phyloP scores from a whole-genome alignment of 2,329 filamentous ascomycete species.

The Mariannaea elegans region DNA sequence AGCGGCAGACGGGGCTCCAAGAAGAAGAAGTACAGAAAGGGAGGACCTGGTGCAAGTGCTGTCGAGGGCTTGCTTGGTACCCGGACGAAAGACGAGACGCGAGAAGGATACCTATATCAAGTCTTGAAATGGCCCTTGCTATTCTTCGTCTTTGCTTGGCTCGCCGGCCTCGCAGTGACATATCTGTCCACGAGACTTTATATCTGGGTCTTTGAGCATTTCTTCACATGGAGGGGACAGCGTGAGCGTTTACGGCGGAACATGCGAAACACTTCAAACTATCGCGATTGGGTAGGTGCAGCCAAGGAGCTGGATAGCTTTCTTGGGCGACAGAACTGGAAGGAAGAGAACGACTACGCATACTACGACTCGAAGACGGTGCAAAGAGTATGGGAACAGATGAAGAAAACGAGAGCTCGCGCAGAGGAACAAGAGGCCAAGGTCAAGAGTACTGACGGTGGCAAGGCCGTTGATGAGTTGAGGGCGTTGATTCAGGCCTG shows the following conservation, averaged over 20 bases:
- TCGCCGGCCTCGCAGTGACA: conserved; percentile 72
- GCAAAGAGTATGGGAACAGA: conserved; percentile 77
- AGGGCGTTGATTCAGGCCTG: conserved; percentile 84
- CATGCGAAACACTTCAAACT: conserved; percentile 76
- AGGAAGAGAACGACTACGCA: conserved; percentile 77
- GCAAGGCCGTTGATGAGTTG: conserved; percentile 76
- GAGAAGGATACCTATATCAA: conserved; percentile 90
- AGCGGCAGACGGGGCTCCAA: conserved; percentile 48
- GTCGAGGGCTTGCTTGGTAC: conserved; percentile 57
- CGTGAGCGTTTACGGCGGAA: conserved; percentile 75
- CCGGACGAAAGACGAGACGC: conserved; percentile 86
- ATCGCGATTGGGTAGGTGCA: conserved; percentile 83
- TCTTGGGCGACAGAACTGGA: conserved; percentile 83
- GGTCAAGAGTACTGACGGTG: conserved; percentile 47
- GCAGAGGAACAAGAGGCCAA: conserved; percentile 63
- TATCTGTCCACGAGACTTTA: conserved; percentile 89
- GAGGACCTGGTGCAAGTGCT: conserved; percentile 48
- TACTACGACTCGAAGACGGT: conserved; percentile 93
- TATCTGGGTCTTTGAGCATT: conserved; percentile 92
- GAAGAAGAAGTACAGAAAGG: conserved; percentile 42
- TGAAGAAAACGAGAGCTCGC: conserved; percentile 69
- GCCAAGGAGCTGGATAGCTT: conserved; percentile 83
- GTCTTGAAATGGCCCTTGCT: conserved; percentile 93
- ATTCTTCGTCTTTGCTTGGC: conserved; percentile 81
- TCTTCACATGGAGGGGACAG: conserved; percentile 86